These are phyloP conservation scores for Emergomyces pasteurianus DNA, from an alignment of 2,329 filamentous ascomycete genomes.

Conservation along the genomic window DNA sequence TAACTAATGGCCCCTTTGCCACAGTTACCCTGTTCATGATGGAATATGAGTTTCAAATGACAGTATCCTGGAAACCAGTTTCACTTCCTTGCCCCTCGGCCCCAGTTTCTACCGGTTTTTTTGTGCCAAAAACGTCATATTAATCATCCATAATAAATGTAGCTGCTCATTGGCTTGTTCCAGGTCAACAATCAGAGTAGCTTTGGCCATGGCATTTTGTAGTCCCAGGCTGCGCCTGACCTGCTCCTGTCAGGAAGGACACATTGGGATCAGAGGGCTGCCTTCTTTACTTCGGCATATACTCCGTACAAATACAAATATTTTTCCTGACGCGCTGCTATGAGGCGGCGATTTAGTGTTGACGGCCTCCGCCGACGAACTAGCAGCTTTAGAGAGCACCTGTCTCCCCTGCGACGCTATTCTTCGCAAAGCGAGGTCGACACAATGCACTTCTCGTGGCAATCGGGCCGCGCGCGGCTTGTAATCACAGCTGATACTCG, in stretches of 20 bases:
- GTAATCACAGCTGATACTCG: constrained; percentile 8
- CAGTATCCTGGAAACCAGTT: too few species aligned
- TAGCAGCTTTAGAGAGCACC: background rate
- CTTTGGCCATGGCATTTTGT: background rate
- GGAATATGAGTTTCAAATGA: too few species aligned
- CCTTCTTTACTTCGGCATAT: background rate
- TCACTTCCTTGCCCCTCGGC: background rate
- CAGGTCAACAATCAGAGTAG: background rate
- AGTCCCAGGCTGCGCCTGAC: background rate
- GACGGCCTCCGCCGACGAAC: background rate
- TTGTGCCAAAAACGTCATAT: background rate
- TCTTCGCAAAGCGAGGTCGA: background rate
- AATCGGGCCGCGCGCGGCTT: background rate
- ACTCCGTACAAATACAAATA: background rate
- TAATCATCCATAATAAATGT: background rate
- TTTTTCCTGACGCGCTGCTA: background rate
- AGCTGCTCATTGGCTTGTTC: background rate
- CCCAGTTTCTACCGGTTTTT: too few species aligned
- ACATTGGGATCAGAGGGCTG: background rate
- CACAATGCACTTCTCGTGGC: background rate
- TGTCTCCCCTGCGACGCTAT: background rate
- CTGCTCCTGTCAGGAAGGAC: background rate
- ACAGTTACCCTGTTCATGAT: too few species aligned
- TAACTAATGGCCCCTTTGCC: too few species aligned
- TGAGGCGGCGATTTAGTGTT: background rate